Evolutionary conservation across 495 filamentous ascomycete species (phyloP).

Genomic region (Penicillium manginii): DNA sequence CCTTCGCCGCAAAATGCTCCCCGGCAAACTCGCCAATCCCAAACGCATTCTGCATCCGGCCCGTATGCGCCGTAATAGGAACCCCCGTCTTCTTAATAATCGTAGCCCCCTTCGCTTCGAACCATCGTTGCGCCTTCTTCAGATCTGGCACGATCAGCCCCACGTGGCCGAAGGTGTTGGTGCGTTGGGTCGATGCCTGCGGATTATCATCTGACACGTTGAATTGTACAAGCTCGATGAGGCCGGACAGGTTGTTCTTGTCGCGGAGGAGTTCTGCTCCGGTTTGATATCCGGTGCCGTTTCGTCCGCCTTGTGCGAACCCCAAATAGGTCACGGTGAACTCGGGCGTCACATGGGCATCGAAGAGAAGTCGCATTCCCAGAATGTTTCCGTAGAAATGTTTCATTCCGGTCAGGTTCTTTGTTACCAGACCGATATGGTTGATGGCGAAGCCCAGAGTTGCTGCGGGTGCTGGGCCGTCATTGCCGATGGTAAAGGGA

Average conservation of each 20-base stretch:
- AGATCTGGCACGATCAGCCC: constrained; percentile 26
- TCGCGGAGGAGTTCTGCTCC: constrained; percentile 27
- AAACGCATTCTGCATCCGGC: constrained; percentile 16
- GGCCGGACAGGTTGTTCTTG: constrained; percentile 35
- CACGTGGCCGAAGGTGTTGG: constrained; percentile 31
- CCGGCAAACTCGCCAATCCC: constrained; percentile 16
- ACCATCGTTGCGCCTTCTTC: background rate
- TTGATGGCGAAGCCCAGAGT: constrained; percentile 38
- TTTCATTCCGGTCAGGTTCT: constrained; percentile 27
- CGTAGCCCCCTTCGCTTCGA: constrained; percentile 14
- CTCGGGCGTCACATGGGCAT: constrained; percentile 23
- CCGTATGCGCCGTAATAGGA: constrained; percentile 8
- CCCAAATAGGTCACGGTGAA: constrained; percentile 35
- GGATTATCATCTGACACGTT: constrained; percentile 22
- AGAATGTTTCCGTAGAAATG: constrained; percentile 34
- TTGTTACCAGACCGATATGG: constrained; percentile 34
- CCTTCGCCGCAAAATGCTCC: constrained; percentile 11
- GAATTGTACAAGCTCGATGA: constrained; percentile 34
- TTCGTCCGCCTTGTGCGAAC: constrained; percentile 35
- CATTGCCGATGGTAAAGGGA: constrained; percentile 17
- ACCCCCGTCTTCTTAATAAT: constrained; percentile 31
- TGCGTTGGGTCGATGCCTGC: constrained; percentile 12
- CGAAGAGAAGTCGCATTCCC: constrained; percentile 40
- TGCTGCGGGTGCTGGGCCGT: constrained; percentile 19
- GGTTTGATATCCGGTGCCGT: constrained; percentile 40